phyloP scores from a whole-genome alignment of 208 protist genomes.

The Trypanosoma boissoni region DNA sequence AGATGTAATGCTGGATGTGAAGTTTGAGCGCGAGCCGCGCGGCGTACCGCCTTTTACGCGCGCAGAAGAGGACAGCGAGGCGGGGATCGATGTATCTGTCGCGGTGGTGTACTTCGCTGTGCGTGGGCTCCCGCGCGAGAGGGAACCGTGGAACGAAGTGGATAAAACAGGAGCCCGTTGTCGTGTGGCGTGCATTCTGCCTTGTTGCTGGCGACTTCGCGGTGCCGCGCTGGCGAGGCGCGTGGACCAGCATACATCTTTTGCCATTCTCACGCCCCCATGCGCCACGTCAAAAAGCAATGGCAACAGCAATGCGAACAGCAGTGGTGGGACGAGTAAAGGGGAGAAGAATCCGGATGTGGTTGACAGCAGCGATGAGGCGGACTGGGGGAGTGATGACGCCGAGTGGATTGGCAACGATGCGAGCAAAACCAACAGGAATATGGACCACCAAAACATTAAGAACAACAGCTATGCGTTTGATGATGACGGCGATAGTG shows the following conservation, averaged over 20 bases:
- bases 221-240: slow-evolving; percentile 8
- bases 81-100: slow-evolving; percentile 21
- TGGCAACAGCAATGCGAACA: not conserved
- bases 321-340: not conserved
- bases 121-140: not conserved
- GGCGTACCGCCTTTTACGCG: not conserved
- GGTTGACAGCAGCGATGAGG: not conserved
- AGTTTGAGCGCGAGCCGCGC: not conserved
- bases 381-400: not conserved
- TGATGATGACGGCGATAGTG: too few relatives aligned
- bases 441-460: too few relatives aligned
- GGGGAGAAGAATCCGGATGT: not conserved
- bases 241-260: slow-evolving; percentile 14
- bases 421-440: not conserved
- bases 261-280: slow-evolving; percentile 5
- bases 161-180: not conserved
- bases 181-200: slow-evolving; percentile 3
- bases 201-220: slow-evolving; percentile 16
- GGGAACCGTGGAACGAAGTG: not conserved
- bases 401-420: not conserved
- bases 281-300: not conserved
- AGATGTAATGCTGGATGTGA: slow-evolving; percentile 2
- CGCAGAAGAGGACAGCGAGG: not conserved
- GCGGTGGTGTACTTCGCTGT: slow-evolving; percentile 19
- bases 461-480: too few relatives aligned